Evolutionary conservation across 2,329 filamentous ascomycete genomes (phyloP), one percentile per base, ranked within the genome.

Genomic region (Apiospora hydei): DNA sequence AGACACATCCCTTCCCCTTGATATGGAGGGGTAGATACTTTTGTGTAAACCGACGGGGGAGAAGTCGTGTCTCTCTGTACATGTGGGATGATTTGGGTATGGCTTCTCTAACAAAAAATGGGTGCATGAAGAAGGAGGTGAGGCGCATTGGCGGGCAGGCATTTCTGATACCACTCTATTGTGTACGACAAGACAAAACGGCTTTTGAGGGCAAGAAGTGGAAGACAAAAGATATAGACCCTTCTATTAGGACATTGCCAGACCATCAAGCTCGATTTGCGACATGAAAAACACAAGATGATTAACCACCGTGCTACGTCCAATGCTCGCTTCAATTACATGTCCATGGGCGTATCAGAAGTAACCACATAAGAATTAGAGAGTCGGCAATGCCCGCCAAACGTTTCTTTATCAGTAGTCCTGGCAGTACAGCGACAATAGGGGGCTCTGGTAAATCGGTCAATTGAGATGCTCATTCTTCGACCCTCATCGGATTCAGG

Each of bases 351-450:
- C n/a, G 18, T 51, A 4, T 21, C 21, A 26, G n/a, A n/a, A 4
- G 46, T 21, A 49, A 5, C 5, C 2, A 6, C n/a, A 53, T 1
- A 8, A 53, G 26, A 6, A 18, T 0, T 14, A 34, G 0, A 3
- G 11, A 34, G 26, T 3, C 24, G 11, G 11, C 16, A 64, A 34
- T 4, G 26, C 11, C 4, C 10, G n/a, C 43, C 11, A 11, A 46
- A 34, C 11, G 14, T 21, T 13, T 4, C 47, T 41, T 43, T n/a
- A 61, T 46, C 51, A 61, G 46, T 70, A 73, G 46, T 77, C 74
- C 61, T 78, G 76, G 70, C 77, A 79, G 70, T 80, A 81, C 16
- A 81, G 72, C 1, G 79, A 79, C 34, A 80, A 24, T 4, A 81
- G 71, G n/a, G 78, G 79, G 38, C 76, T 78, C 80, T 81, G 71